These are phyloP conservation scores for Pseudocercospora crystallina DNA, from an alignment of 2,329 filamentous ascomycete genomes.

Conservation along the genomic window DNA sequence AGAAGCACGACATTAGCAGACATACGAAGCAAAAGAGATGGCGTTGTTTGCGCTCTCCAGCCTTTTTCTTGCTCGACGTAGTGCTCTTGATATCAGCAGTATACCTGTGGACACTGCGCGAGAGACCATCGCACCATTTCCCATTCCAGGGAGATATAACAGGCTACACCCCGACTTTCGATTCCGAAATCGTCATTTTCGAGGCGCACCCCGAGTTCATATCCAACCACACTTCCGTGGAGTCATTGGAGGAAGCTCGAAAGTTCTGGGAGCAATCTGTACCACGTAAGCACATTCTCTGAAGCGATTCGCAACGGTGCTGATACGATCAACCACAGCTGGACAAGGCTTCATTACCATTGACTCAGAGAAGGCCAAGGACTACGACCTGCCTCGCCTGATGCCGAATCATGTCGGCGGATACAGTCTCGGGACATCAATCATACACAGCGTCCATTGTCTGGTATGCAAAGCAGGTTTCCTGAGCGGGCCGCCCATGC, in stretches of 20 bases:
- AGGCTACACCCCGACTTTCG: neutral
- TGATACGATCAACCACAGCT: no score
- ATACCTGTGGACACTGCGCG: neutral
- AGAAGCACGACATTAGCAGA: neutral
- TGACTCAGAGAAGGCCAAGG: neutral
- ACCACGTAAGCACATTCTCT: no score
- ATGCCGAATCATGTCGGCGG: neutral
- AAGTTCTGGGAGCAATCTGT: slow-evolving; percentile 3
- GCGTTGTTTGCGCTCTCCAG: neutral
- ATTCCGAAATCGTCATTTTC: neutral
- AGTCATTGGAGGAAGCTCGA: neutral
- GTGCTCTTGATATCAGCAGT: neutral
- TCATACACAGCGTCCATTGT: slow-evolving; percentile 1
- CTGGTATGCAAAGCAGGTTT: neutral
- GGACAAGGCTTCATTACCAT: slow-evolving; percentile 1
- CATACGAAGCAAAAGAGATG: neutral
- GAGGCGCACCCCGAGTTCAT: neutral
- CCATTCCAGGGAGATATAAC: slow-evolving; percentile 1
- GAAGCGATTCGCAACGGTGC: no score
- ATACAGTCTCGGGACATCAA: neutral
- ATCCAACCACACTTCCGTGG: neutral
- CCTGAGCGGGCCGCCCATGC: no score
- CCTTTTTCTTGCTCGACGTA: neutral
- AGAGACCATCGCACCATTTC: neutral
- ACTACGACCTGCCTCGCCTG: neutral